phyloP scores from a whole-genome alignment of 208 protist genomes.

The Leishmania amazonensis region DNA sequence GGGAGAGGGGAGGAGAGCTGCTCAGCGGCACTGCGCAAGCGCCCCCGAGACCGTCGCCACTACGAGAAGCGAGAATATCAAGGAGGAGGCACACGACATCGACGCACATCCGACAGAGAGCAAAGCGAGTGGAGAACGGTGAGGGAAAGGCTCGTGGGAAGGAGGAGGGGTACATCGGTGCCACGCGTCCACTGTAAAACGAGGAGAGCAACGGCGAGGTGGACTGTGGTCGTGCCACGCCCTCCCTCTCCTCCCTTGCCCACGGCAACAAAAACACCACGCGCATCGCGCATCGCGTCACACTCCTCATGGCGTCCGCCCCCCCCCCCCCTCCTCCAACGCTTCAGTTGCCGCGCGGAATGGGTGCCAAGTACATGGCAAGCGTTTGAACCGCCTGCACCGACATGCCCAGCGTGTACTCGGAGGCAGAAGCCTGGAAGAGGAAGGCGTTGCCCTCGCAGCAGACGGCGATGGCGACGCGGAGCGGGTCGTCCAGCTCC shows the following conservation, averaged over 20 bases:
- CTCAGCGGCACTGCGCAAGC: not conserved
- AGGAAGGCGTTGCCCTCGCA: slow-evolving; percentile 69
- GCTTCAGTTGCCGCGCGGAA: slow-evolving; percentile 18
- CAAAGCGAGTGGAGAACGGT: not conserved
- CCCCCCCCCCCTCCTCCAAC: not conserved
- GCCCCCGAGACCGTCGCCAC: not conserved
- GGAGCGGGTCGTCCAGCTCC: slow-evolving; percentile 46
- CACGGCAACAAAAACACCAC: not conserved
- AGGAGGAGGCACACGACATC: not conserved
- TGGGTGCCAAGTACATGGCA: slow-evolving; percentile 47
- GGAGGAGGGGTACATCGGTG: not conserved
- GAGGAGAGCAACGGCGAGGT: not conserved
- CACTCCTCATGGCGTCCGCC: not conserved
- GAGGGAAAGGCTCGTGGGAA: not conserved
- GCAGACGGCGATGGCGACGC: slow-evolving; percentile 65
- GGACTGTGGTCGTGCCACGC: not conserved
- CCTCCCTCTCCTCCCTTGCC: not conserved
- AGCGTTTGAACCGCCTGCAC: slow-evolving; percentile 53
- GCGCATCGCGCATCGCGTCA: not conserved
- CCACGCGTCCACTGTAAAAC: not conserved
- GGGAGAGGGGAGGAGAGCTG: not conserved
- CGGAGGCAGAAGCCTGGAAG: slow-evolving; percentile 47
- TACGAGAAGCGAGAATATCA: not conserved
- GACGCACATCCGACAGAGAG: not conserved
- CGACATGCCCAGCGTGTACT: slow-evolving; percentile 36